Evolutionary conservation across 2,329 filamentous ascomycete genomes (phyloP).

Genomic region (Paecilomyces sp.): DNA sequence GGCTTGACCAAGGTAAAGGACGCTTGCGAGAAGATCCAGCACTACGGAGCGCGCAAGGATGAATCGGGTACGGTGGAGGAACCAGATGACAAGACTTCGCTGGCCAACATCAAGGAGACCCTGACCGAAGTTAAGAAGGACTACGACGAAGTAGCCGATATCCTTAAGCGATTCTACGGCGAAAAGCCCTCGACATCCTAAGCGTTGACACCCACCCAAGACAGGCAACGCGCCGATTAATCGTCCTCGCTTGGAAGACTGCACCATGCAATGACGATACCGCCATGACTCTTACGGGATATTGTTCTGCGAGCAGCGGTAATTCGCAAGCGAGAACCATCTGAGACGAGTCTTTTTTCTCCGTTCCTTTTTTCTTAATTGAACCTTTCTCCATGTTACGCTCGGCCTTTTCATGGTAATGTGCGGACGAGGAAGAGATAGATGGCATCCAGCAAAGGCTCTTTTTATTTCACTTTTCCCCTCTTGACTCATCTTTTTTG

Average conservation of each 20-base stretch:
- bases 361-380: background rate
- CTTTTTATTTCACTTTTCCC: background rate
- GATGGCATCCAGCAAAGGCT: background rate
- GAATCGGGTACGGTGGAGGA: slow-evolving; percentile 54
- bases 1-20: slow-evolving; percentile 87
- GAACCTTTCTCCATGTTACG: background rate
- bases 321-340: background rate
- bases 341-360: background rate
- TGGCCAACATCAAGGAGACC: slow-evolving; percentile 63
- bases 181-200: slow-evolving; percentile 21
- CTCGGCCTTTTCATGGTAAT: background rate
- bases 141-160: slow-evolving; percentile 64
- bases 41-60: slow-evolving; percentile 78
- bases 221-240: background rate
- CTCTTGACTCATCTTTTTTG: background rate
- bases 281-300: background rate
- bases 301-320: background rate
- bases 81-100: slow-evolving; percentile 46
- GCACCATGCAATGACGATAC: background rate
- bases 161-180: slow-evolving; percentile 65
- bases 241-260: background rate
- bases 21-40: slow-evolving; percentile 92
- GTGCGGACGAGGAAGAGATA: background rate
- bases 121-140: slow-evolving; percentile 67
- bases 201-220: background rate